These are phyloP conservation scores for Ophiognomonia clavigignenti-juglandacearum DNA, from an alignment of 2,329 filamentous ascomycete species.

Conservation along the genomic window DNA sequence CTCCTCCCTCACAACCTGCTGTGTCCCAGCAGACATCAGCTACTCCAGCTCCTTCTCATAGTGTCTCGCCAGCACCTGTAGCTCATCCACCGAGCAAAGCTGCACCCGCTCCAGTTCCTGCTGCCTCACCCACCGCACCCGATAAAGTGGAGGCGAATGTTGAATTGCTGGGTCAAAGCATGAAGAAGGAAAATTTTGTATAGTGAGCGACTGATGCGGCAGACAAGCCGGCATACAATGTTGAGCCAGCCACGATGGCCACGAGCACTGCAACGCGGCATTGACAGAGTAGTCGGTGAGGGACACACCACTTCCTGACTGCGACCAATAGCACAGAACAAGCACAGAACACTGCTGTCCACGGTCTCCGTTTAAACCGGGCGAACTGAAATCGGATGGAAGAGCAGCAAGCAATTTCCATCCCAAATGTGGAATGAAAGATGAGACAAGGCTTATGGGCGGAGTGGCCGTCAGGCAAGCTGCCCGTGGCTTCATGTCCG, in stretches of 20 bases:
- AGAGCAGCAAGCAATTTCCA: neutral
- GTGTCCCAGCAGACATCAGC: no score
- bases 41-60: no score
- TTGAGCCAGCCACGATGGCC: no score
- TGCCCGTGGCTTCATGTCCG: neutral
- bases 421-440: neutral
- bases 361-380: neutral
- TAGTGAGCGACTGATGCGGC: no score
- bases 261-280: neutral
- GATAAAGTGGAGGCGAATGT: conserved; percentile 1
- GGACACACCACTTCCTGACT: neutral
- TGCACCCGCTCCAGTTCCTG: conserved; percentile 10
- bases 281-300: conserved; percentile 6
- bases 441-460: conserved; percentile 1
- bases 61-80: no score
- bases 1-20: no score
- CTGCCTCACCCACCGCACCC: neutral
- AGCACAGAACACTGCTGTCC: no score
- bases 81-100: neutral
- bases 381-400: conserved; percentile 1
- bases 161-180: conserved; percentile 3
- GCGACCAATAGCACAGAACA: no score
- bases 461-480: conserved; percentile 1
- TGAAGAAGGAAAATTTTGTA: neutral
- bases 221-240: no score